These are phyloP conservation scores for Pseudogymnoascus sp. DNA, from an alignment of 2,329 filamentous ascomycete species.

Conservation along the genomic window DNA sequence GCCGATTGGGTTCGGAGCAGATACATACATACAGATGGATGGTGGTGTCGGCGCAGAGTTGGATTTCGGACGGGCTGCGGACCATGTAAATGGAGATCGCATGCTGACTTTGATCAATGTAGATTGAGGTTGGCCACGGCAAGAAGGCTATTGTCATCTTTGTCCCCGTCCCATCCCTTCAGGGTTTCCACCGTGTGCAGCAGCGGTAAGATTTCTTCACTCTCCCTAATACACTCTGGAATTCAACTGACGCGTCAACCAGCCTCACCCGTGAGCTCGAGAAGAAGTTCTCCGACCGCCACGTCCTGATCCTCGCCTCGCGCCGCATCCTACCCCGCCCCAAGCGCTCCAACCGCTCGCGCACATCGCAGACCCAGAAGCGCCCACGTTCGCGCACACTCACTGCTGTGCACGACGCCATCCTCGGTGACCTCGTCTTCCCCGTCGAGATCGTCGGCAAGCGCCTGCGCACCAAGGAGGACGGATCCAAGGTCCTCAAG, in stretches of 20 bases:
- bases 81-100: constrained; percentile 70
- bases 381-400: constrained; percentile 95
- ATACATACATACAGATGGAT: constrained; percentile 12
- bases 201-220: constrained; percentile 69
- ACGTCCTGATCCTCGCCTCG: constrained; percentile 97
- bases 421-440: constrained; percentile 97
- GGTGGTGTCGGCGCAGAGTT: constrained; percentile 30
- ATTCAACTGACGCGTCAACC: constrained; percentile 13
- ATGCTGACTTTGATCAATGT: constrained; percentile 61
- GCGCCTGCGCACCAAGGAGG: constrained; percentile 97
- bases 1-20: constrained; percentile 5
- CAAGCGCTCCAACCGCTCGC: constrained; percentile 94
- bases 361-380: constrained; percentile 97
- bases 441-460: constrained; percentile 99
- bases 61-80: constrained; percentile 69
- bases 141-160: constrained; percentile 99
- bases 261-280: constrained; percentile 99
- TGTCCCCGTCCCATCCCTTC: constrained; percentile 98
- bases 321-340: constrained; percentile 98
- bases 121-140: constrained; percentile 99
- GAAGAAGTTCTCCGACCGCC: constrained; percentile 99
- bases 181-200: constrained; percentile 98
- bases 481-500: constrained; percentile 97
- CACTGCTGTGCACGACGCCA: constrained; percentile 96
- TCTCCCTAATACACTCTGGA: background rate